A percentile compares a stretch with the other conserved stretches of the same genome.
These are phyloP conservation scores for Teratosphaeria destructans DNA, from an alignment of 2,329 filamentous ascomycete species.

Conservation along the genomic window DNA sequence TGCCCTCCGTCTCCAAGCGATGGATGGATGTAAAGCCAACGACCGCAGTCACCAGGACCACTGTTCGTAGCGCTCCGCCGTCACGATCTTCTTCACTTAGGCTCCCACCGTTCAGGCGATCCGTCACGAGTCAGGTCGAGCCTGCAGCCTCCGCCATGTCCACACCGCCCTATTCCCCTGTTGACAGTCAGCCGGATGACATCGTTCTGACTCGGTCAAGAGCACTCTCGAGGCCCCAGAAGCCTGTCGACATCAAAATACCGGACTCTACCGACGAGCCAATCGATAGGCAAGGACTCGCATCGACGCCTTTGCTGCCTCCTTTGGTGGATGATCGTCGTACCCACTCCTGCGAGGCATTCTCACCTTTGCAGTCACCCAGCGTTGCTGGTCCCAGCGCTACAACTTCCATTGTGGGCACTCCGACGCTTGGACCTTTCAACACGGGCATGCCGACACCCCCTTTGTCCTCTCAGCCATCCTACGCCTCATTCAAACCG, in stretches of 20 bases:
- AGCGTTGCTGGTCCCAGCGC: conserved; percentile 54
- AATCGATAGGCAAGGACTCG: conserved; percentile 48
- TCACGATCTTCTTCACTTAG: conserved; percentile 56
- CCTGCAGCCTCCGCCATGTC: conserved; percentile 20
- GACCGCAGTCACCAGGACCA: conserved; percentile 13
- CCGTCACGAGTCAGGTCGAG: conserved; percentile 39
- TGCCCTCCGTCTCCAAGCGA: conserved; percentile 10
- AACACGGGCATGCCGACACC: conserved; percentile 50
- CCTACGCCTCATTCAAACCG: conserved; percentile 60
- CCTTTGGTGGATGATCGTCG: conserved; percentile 59
- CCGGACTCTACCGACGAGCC: conserved; percentile 31
- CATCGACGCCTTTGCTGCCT: conserved; percentile 75
- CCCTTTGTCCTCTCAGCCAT: conserved; percentile 66
- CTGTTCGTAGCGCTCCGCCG: conserved; percentile 24
- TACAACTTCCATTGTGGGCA: conserved; percentile 33
- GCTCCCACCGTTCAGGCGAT: conserved; percentile 65
- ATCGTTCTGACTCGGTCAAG: neutral
- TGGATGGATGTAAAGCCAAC: conserved; percentile 5
- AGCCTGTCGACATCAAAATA: conserved; percentile 13
- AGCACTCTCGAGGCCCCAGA: conserved; percentile 1
- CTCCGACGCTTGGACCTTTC: conserved; percentile 40
- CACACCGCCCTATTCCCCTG: conserved; percentile 22
- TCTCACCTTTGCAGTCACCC: conserved; percentile 80
- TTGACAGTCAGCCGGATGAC: conserved; percentile 2
- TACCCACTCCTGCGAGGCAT: conserved; percentile 41